Base-by-base conservation (phyloP, 2,329 filamentous ascomycete genomes). In the Curvularia sp. region DNA sequence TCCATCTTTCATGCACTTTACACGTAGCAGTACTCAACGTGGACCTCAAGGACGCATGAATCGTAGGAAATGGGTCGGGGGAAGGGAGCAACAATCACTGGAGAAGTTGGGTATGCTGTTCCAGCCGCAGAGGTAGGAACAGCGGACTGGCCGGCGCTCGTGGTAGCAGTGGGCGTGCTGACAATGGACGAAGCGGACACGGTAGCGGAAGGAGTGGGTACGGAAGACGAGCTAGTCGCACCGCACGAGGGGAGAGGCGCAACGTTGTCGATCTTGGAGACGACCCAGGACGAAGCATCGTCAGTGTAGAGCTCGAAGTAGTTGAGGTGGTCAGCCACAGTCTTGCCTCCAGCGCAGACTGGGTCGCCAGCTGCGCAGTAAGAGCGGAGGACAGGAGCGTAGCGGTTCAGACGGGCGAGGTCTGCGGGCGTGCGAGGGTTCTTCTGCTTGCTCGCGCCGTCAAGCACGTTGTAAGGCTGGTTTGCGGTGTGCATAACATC, bases 311-410 rank as follows among this genome's bases (percentile, higher is more conserved):
- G 39, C 39, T 68, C 61, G 47, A 82, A 85, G 61, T 89, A 89
- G 53, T 83, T 81, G 68, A 87, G 81, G 69, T 88, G 86, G 9
- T 82, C 80, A 61, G 81, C 80, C n/a, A 81, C 78, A 60, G 86
- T 78, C 65, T 80, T 84, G 45, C 86, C 87, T 38, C 83, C 85
- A 73, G 85, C 88, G 79, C 87, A 89, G 74, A 86, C 87, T 0
- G 86, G 86, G 63, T 88, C 86, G 2, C 82, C 68, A 9, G 81
- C 77, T 64, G 88, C 85, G 68, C 87, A 89, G 79, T 88, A 89
- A 6, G 84, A 84, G 74, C 86, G 78, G 60, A 88, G 84, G 64
- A 83, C 84, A 3, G 68, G 66, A 5, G 84, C 80, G 56, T 66
- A 70, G 49, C 58, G 60, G 49, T 67, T 68, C n/a, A 70, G 60